Evolutionary conservation across 352 stramenopile species (phyloP).

Genomic region (Globisporangium takayamanum): DNA sequence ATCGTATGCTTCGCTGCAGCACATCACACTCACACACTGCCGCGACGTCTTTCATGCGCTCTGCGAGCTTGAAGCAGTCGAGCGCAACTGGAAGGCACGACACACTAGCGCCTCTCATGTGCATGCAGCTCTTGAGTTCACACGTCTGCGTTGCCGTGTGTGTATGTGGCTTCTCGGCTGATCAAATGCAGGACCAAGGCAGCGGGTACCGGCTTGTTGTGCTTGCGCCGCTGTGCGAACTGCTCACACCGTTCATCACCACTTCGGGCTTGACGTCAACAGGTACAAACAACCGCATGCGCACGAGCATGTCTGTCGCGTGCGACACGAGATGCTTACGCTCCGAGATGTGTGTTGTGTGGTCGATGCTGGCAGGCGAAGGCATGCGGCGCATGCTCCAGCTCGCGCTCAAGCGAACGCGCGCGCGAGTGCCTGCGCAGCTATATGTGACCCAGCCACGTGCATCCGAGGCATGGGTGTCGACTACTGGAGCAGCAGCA

Average conservation of each 20-base stretch:
- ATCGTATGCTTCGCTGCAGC: constrained; percentile 19
- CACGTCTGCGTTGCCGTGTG: constrained; percentile 1
- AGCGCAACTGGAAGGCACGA: constrained; percentile 23
- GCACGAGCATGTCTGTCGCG: not conserved
- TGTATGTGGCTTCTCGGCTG: not conserved
- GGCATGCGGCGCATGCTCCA: constrained; percentile 45
- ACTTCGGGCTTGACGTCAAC: constrained; percentile 7
- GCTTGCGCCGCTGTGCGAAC: constrained; percentile 12
- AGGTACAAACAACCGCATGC: constrained; percentile 1
- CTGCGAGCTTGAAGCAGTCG: constrained; percentile 22
- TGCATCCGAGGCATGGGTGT: not conserved
- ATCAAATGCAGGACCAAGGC: constrained; percentile 2
- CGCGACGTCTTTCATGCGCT: constrained; percentile 31
- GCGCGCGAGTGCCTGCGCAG: constrained; percentile 15
- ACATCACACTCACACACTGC: constrained; percentile 27
- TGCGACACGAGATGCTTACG: not conserved
- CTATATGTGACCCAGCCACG: constrained; percentile 7
- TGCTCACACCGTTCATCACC: constrained; percentile 11
- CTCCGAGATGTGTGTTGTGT: not conserved
- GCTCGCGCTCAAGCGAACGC: constrained; percentile 41
- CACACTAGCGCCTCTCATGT: constrained; percentile 4
- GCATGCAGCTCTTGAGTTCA: not conserved
- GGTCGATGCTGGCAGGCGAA: constrained; percentile 16
- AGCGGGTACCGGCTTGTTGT: constrained; percentile 9
- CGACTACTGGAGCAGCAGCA: not conserved